A percentile compares a stretch with the other conserved stretches of the same genome.
Conservation (phyloP, 169 alveolate species). For the Plasmodium knowlesi region DNA sequence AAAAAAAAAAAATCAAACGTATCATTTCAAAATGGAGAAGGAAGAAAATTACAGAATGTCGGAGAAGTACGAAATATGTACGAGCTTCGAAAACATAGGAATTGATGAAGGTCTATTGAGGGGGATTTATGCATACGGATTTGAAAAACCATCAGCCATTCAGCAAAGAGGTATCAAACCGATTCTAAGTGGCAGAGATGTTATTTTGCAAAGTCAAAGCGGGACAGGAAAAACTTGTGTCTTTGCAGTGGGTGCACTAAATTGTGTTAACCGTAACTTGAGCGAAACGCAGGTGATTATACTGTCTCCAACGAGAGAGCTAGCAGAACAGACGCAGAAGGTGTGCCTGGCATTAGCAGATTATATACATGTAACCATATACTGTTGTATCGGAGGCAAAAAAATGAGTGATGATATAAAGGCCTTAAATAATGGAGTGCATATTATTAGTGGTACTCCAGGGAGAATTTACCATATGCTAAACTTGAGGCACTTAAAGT, state of each 20-base stretch:
- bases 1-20: too few species aligned
- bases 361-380: conserved; percentile 92
- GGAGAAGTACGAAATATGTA: conserved; percentile 63
- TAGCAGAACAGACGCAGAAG: conserved; percentile 97
- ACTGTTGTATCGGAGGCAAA: conserved; percentile 99
- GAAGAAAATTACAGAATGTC: conserved; percentile 34
- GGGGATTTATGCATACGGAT: conserved; percentile 98
- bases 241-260: conserved; percentile 96
- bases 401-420: conserved; percentile 97
- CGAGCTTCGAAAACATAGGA: conserved; percentile 94
- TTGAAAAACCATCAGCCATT: conserved; percentile 99
- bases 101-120: conserved; percentile 95
- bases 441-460: conserved; percentile 99
- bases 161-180: conserved; percentile 99
- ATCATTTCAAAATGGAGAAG: conserved; percentile 19
- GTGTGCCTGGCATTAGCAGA: conserved; percentile 93
- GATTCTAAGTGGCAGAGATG: conserved; percentile 97
- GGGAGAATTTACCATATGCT: conserved; percentile 99
- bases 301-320: conserved; percentile 99
- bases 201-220: conserved; percentile 99
- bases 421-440: conserved; percentile 97
- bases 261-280: conserved; percentile 92
- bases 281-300: conserved; percentile 95
- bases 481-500: conserved; percentile 91
- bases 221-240: conserved; percentile 99